Evolutionary conservation across 148 eudicot genomes (phyloP).

Genomic region (Amaranthus palmeri): DNA sequence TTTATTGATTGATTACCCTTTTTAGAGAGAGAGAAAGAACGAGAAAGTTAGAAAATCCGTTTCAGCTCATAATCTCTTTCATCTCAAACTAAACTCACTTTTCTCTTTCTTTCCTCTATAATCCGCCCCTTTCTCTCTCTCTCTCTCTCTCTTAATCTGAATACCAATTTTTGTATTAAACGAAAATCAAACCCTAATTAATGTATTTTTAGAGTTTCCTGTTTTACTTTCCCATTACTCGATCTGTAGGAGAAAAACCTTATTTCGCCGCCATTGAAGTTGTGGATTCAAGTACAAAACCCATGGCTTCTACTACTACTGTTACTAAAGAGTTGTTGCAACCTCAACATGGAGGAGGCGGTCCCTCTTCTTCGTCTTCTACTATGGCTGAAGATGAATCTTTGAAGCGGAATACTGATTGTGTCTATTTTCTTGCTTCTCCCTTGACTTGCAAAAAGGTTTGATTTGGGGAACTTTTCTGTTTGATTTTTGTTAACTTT

Average conservation of each 20-base stretch:
- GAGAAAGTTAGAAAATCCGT: not conserved
- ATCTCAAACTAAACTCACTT: not conserved
- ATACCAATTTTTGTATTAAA: not conserved
- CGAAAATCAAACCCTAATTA: conserved; percentile 23
- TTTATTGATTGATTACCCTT: not conserved
- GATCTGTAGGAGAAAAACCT: not conserved
- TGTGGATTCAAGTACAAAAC: not conserved
- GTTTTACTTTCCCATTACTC: not conserved
- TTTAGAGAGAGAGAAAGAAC: not conserved
- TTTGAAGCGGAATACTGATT: conserved; percentile 73
- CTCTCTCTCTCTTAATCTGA: not conserved
- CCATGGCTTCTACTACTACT: conserved; percentile 20
- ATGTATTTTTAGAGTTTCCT: conserved; percentile 17
- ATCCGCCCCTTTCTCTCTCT: not conserved
- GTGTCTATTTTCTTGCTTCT: conserved; percentile 86
- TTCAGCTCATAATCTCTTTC: too few species aligned
- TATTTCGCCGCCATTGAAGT: not conserved
- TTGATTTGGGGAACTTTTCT: not conserved
- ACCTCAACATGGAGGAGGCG: conserved; percentile 15
- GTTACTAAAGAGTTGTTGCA: conserved; percentile 11
- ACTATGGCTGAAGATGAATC: conserved; percentile 55
- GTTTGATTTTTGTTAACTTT: not conserved
- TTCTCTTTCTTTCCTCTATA: not conserved
- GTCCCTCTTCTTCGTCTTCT: conserved; percentile 11
- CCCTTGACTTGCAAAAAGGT: conserved; percentile 95